A percentile compares a stretch with the other conserved stretches of the same genome.
Conservation (phyloP, 2,329 filamentous ascomycete species). For the Orbilia ellipsospora region DNA sequence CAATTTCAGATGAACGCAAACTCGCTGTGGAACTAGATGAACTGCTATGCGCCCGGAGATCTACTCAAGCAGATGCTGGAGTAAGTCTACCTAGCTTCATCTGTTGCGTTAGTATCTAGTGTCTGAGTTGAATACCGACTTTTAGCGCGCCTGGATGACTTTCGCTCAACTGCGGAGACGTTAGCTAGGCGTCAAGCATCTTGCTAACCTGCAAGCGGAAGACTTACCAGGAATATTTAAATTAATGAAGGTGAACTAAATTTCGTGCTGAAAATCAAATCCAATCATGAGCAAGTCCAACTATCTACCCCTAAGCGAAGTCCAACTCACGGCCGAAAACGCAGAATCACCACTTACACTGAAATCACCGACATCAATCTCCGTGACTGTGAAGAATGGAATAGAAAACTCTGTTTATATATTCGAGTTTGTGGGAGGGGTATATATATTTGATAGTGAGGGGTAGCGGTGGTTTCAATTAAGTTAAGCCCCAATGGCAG, state of each 20-base stretch:
- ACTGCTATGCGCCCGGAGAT: not conserved
- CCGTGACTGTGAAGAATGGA: not conserved
- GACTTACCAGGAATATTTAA: not conserved
- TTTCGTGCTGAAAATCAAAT: not conserved
- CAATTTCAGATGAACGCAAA: no score
- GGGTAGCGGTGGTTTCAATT: no score
- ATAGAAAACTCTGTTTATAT: no score
- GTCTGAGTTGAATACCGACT: not conserved
- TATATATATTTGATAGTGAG: no score
- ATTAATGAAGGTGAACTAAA: not conserved
- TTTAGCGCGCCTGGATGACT: not conserved
- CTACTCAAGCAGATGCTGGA: not conserved
- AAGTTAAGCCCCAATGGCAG: no score
- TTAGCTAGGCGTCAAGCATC: not conserved
- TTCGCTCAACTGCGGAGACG: not conserved
- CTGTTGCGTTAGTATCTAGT: no score
- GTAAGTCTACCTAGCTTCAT: not conserved
- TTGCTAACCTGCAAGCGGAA: not conserved
- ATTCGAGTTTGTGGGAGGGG: no score
- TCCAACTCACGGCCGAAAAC: not conserved
- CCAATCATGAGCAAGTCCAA: not conserved
- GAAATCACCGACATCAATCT: not conserved
- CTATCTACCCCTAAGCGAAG: not conserved
- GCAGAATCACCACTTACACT: not conserved
- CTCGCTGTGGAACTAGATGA: no score